Conservation (phyloP, 1,284 basidiomycete genomes). For the Peniophora sp. region DNA sequence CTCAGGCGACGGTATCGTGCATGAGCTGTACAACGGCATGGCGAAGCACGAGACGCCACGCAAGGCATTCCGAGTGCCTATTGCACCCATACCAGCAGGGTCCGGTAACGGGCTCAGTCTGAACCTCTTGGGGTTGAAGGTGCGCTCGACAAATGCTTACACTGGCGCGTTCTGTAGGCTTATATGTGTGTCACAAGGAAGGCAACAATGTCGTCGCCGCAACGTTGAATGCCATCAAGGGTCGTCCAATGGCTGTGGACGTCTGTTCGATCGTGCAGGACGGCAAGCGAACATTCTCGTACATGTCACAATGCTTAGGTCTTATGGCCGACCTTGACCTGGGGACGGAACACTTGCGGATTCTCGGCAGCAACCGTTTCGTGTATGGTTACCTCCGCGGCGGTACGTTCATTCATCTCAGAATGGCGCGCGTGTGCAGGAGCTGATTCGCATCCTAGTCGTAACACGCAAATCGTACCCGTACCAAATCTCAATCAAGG, state of each 20-base stretch:
- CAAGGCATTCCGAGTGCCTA: constrained; percentile 67
- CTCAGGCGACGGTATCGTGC: constrained; percentile 86
- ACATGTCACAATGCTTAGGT: constrained; percentile 84
- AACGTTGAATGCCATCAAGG: constrained; percentile 82
- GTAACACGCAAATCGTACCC: constrained; percentile 61
- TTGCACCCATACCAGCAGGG: constrained; percentile 86
- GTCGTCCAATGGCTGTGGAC: constrained; percentile 71
- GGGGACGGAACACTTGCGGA: constrained; percentile 83
- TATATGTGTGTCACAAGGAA: constrained; percentile 31
- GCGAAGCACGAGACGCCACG: constrained; percentile 63
- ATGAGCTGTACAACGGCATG: constrained; percentile 92
- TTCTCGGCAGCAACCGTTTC: constrained; percentile 93
- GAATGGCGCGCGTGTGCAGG: constrained; percentile 2
- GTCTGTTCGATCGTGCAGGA: constrained; percentile 75
- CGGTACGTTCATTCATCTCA: constrained; percentile 29
- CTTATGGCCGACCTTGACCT: constrained; percentile 90
- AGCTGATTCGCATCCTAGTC: constrained; percentile 34
- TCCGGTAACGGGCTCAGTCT: constrained; percentile 77
- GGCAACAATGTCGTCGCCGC: constrained; percentile 72
- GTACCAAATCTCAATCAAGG: constrained; percentile 65
- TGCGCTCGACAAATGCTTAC: constrained; percentile 17
- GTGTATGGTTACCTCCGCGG: constrained; percentile 76
- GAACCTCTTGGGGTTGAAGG: constrained; percentile 66
- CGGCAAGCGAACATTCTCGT: constrained; percentile 68
- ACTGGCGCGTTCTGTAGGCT: background rate